These are phyloP conservation scores for Paraphaeosphaeria minitans DNA, from an alignment of 2,329 filamentous ascomycete species.

Conservation along the genomic window DNA sequence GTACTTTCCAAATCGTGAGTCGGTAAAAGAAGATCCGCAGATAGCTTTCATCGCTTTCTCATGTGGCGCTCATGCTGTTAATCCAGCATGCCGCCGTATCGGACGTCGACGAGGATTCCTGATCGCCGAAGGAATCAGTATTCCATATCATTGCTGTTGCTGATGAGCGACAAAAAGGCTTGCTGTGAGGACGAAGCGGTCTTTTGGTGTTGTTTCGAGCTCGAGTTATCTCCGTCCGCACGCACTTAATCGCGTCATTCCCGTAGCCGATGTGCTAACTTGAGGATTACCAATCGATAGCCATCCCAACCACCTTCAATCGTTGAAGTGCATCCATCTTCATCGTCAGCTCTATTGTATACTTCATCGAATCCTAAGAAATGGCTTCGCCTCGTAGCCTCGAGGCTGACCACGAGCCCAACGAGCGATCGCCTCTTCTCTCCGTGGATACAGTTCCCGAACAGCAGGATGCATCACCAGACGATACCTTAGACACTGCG, in stretches of 20 bases:
- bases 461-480: constrained; percentile 10
- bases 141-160: not conserved
- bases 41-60: no score
- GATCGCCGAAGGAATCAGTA: no score
- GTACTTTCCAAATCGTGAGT: no score
- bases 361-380: not conserved
- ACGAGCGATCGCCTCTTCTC: constrained; percentile 33
- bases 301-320: not conserved
- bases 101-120: no score
- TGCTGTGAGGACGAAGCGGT: no score
- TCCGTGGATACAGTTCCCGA: constrained; percentile 5
- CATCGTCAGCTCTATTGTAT: not conserved
- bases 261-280: not conserved
- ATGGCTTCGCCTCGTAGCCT: constrained; percentile 22
- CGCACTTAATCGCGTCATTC: constrained; percentile 10
- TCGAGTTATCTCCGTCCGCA: not conserved
- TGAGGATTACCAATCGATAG: constrained; percentile 9
- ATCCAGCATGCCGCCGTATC: no score
- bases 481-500: constrained; percentile 10
- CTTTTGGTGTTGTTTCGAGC: not conserved
- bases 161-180: not conserved
- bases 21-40: no score
- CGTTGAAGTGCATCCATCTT: not conserved
- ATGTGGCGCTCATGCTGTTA: no score
- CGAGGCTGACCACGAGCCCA: constrained; percentile 10